phyloP scores from a whole-genome alignment of 495 filamentous ascomycete genomes.

The Melanomma pulvis-pyrius region DNA sequence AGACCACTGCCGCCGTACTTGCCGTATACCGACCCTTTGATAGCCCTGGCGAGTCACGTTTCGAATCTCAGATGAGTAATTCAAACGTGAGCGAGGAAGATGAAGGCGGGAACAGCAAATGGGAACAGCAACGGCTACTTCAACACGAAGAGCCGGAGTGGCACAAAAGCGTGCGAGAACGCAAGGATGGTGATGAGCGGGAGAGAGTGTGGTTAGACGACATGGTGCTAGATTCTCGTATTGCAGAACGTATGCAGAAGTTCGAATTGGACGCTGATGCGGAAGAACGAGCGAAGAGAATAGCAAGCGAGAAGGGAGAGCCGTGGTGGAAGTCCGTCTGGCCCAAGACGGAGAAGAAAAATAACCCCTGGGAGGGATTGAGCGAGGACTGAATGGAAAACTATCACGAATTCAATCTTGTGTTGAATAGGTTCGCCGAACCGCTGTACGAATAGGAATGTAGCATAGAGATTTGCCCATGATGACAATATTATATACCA shows the following conservation, averaged over 20 bases:
- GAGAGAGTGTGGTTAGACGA: conserved; percentile 72
- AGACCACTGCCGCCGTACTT: conserved; percentile 82
- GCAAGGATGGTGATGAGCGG: conserved; percentile 48
- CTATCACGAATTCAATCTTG: neutral
- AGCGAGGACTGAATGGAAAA: neutral
- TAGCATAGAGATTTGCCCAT: conserved; percentile 13
- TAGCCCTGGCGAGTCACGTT: conserved; percentile 26
- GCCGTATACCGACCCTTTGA: conserved; percentile 59
- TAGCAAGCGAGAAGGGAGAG: conserved; percentile 67
- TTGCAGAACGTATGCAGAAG: conserved; percentile 77
- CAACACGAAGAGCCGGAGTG: conserved; percentile 81
- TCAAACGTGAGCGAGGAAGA: neutral
- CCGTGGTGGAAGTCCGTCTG: conserved; percentile 32
- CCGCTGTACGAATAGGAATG: conserved; percentile 11
- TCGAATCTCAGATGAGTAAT: conserved; percentile 35
- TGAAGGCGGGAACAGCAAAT: conserved; percentile 18
- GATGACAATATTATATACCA: neutral
- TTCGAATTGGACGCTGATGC: conserved; percentile 67
- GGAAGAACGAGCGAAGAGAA: conserved; percentile 64
- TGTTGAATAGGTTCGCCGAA: neutral
- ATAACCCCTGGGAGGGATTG: conserved; percentile 28
- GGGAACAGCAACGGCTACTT: conserved; percentile 74
- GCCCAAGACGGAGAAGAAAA: conserved; percentile 27
- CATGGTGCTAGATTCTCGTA: conserved; percentile 75
- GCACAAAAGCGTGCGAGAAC: conserved; percentile 77